Evolutionary conservation across 768 basidiomycete genomes (phyloP).

Genomic region (Tulasnella calospora): DNA sequence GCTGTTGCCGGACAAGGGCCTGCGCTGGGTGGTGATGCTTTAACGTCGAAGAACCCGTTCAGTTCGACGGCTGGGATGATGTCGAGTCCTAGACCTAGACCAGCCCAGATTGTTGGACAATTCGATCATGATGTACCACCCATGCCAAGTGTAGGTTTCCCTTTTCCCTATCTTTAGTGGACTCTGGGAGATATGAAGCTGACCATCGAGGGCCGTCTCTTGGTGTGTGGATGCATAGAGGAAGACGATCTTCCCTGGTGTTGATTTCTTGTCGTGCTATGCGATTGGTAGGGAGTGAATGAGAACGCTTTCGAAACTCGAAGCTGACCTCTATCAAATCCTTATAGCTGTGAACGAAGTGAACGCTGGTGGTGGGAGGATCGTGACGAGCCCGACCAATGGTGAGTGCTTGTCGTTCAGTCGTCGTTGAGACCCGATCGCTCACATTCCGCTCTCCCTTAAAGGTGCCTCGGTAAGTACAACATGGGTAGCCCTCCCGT

Average conservation of each 20-base stretch:
- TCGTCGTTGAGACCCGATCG: neutral
- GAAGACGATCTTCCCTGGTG: slow-evolving; percentile 81
- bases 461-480: slow-evolving; percentile 7
- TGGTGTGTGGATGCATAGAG: slow-evolving; percentile 46
- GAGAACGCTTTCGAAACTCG: neutral
- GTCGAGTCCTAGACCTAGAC: slow-evolving; percentile 29
- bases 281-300: slow-evolving; percentile 52
- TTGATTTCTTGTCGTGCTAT: slow-evolving; percentile 91
- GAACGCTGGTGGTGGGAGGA: slow-evolving; percentile 86
- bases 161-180: neutral
- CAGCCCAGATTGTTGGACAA: slow-evolving; percentile 58
- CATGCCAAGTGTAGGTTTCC: slow-evolving; percentile 48
- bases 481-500: neutral
- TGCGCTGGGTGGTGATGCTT: neutral
- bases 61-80: neutral
- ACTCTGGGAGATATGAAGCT: neutral
- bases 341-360: slow-evolving; percentile 40
- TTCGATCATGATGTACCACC: slow-evolving; percentile 76
- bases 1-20: neutral
- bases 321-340: slow-evolving; percentile 5
- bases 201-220: neutral
- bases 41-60: neutral
- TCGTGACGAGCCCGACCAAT: slow-evolving; percentile 92
- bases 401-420: slow-evolving; percentile 55
- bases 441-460: neutral